Percentiles rank a stretch among this genome's conserved stretches.
Evolutionary conservation across 2,329 filamentous ascomycete genomes (phyloP).

Genomic region (Claviceps purpurea): DNA sequence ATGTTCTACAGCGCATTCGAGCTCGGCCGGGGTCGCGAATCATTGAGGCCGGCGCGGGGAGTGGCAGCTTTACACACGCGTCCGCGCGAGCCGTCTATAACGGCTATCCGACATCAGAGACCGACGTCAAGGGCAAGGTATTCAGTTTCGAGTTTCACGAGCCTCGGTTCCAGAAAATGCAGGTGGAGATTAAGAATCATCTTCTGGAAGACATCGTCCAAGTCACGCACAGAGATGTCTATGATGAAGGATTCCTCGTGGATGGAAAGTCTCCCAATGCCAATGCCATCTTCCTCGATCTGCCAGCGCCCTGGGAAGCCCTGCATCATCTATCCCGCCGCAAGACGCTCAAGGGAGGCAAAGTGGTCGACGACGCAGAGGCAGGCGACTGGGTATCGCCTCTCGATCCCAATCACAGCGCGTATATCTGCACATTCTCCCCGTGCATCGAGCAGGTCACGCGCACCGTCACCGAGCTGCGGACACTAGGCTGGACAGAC

Average conservation of each 20-base stretch:
- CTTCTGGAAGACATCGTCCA: conserved; percentile 51
- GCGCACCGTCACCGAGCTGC: conserved; percentile 67
- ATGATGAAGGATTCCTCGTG: conserved; percentile 58
- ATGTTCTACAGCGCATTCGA: conserved; percentile 63
- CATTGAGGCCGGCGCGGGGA: conserved; percentile 72
- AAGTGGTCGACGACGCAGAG: conserved; percentile 10
- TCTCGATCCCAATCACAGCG: conserved; percentile 57
- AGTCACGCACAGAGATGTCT: conserved; percentile 69
- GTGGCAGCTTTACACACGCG: conserved; percentile 74
- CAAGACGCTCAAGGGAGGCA: conserved; percentile 13
- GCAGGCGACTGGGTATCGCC: conserved; percentile 36
- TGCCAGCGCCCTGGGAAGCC: conserved; percentile 71
- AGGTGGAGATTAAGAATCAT: conserved; percentile 56
- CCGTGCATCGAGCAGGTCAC: conserved; percentile 96
- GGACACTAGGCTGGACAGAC: conserved; percentile 74
- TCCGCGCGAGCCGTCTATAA: conserved; percentile 63
- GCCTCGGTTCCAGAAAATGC: conserved; percentile 55
- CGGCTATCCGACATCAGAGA: conserved; percentile 41
- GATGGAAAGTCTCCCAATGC: conserved; percentile 47
- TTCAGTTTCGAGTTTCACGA: conserved; percentile 77
- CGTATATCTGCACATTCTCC: conserved; percentile 84
- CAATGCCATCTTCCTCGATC: conserved; percentile 63
- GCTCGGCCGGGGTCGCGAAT: conserved; percentile 59
- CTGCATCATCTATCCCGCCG: conserved; percentile 58
- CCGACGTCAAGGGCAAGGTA: conserved; percentile 48